These are phyloP conservation scores for Spergularia marina DNA, from an alignment of 148 eudicot genomes.

Conservation along the genomic window DNA sequence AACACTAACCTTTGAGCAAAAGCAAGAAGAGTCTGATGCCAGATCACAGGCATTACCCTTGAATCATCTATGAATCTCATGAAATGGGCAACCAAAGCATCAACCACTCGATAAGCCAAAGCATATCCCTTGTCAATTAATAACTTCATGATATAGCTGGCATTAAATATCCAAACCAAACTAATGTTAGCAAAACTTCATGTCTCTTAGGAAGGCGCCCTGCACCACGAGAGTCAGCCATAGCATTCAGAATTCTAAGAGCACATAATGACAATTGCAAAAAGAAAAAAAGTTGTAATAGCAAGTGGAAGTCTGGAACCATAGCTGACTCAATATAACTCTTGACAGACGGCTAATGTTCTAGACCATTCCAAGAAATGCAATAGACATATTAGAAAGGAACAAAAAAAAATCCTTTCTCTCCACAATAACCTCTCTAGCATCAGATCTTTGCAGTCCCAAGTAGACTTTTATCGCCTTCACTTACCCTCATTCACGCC, in stretches of 20 bases:
- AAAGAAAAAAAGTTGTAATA: not conserved
- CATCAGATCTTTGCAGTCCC: too few species aligned
- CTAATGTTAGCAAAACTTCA: not conserved
- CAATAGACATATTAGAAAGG: not conserved
- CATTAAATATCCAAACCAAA: conserved; percentile 28
- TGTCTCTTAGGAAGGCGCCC: not conserved
- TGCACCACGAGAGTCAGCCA: not conserved
- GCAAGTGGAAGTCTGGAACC: not conserved
- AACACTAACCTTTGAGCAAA: conserved; percentile 75
- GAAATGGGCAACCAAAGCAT: conserved; percentile 88
- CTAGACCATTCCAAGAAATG: not conserved
- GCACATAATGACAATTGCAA: not conserved
- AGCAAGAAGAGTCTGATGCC: conserved; percentile 97
- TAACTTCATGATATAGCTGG: conserved; percentile 88
- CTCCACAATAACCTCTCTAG: too few species aligned
- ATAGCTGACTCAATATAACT: not conserved
- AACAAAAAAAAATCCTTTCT: too few species aligned
- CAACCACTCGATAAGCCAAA: conserved; percentile 87
- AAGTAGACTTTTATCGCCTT: too few species aligned
- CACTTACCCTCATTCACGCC: too few species aligned
- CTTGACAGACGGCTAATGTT: not conserved
- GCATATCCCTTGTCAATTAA: conserved; percentile 90
- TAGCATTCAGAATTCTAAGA: not conserved
- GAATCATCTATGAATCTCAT: conserved; percentile 69
- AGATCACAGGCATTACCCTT: conserved; percentile 90